Evolutionary conservation across 106 monocot genomes (phyloP).

Genomic region (Acorus calamus): DNA sequence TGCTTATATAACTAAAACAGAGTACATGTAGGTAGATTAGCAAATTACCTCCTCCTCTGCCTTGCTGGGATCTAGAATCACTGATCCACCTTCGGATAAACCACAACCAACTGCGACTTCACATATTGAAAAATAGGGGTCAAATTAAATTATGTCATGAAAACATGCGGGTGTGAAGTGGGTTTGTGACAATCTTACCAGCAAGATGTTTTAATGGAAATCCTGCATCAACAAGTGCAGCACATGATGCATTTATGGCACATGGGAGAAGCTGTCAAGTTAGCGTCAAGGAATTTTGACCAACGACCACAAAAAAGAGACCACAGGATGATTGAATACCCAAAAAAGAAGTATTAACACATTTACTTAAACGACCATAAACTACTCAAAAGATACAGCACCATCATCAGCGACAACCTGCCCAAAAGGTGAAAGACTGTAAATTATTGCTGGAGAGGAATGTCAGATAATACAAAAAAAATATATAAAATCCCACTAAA

Average conservation of each 20-base stretch:
- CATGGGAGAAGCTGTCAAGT: conserved; percentile 77
- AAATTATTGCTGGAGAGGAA: no score
- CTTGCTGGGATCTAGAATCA: conserved; percentile 66
- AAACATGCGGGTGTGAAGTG: neutral
- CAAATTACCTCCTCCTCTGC: conserved; percentile 70
- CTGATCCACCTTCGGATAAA: conserved; percentile 37
- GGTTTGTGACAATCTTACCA: conserved; percentile 24
- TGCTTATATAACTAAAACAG: no score
- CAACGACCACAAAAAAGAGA: conserved; percentile 2
- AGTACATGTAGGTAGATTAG: neutral
- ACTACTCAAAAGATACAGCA: conserved; percentile 62
- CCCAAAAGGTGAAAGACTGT: conserved; percentile 5
- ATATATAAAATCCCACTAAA: no score
- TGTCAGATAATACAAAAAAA: no score
- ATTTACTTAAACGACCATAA: neutral
- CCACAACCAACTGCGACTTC: conserved; percentile 87
- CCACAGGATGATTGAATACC: no score
- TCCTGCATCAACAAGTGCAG: conserved; percentile 90
- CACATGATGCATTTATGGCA: conserved; percentile 97
- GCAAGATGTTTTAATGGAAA: conserved; percentile 88
- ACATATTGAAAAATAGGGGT: conserved; percentile 12
- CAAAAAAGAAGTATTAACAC: neutral
- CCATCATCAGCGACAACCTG: conserved; percentile 93
- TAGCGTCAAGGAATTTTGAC: conserved; percentile 35
- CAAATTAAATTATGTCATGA: conserved; percentile 1